phyloP scores from a whole-genome alignment of 2,329 filamentous ascomycete genomes.

The Xylariaceae sp. region DNA sequence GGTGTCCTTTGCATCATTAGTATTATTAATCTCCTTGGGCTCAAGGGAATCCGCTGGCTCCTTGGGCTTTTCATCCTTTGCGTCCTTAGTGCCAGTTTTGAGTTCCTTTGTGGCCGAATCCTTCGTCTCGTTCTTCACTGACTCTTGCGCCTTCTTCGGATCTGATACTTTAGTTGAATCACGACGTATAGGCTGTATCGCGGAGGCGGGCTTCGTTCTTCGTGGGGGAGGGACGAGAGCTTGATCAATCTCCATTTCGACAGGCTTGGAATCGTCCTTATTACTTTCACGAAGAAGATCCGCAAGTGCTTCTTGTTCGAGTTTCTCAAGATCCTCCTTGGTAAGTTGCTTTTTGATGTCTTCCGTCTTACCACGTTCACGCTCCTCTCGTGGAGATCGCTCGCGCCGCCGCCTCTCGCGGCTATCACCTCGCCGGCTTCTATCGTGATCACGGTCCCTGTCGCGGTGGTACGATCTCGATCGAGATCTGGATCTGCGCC shows the following conservation, averaged over 20 bases:
- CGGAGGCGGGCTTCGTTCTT: slow-evolving; percentile 49
- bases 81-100: slow-evolving; percentile 15
- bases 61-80: slow-evolving; percentile 19
- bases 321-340: slow-evolving; percentile 52
- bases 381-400: slow-evolving; percentile 34
- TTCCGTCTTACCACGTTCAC: slow-evolving; percentile 36
- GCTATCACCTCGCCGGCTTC: slow-evolving; percentile 31
- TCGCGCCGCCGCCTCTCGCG: slow-evolving; percentile 33
- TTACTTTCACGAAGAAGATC: slow-evolving; percentile 57
- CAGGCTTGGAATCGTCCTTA: slow-evolving; percentile 42
- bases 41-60: slow-evolving; percentile 24
- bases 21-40: slow-evolving; percentile 14
- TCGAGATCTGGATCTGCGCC: slow-evolving; percentile 34
- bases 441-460: slow-evolving; percentile 34
- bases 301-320: slow-evolving; percentile 54
- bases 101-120: slow-evolving; percentile 27
- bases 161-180: slow-evolving; percentile 42
- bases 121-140: slow-evolving; percentile 33
- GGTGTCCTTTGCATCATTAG: slow-evolving; percentile 22
- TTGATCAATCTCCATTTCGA: slow-evolving; percentile 53
- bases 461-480: slow-evolving; percentile 31
- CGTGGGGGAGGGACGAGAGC: slow-evolving; percentile 51
- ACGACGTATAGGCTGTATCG: slow-evolving; percentile 51
- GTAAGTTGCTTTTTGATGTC: slow-evolving; percentile 50
- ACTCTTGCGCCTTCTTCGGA: slow-evolving; percentile 34